Percentiles rank a stretch among this genome's conserved stretches.
These are phyloP conservation scores for Pelomyxa schiedti DNA, from an alignment of 78 protist species.

Conservation along the genomic window DNA sequence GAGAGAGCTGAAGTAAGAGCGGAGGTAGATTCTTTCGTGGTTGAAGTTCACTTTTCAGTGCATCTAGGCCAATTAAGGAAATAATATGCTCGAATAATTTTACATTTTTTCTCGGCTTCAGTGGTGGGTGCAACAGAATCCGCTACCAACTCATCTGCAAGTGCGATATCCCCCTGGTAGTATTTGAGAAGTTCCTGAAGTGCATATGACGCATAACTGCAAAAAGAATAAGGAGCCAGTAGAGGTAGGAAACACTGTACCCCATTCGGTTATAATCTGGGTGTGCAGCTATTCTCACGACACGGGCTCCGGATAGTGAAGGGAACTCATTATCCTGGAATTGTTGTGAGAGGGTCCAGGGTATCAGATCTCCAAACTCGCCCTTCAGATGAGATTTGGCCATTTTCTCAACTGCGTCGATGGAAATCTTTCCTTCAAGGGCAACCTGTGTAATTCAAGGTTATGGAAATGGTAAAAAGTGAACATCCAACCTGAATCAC, in stretches of 20 bases:
- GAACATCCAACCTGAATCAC: conserved; percentile 77
- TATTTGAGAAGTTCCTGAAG: conserved; percentile 60
- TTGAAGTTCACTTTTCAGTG: conserved; percentile 1
- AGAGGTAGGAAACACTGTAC: no score
- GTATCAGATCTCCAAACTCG: conserved; percentile 94
- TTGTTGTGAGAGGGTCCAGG: conserved; percentile 96
- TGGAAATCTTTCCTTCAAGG: conserved; percentile 86
- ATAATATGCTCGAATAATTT: not conserved
- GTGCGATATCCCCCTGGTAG: conserved; percentile 65
- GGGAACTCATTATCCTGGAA: conserved; percentile 85
- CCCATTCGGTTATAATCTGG: conserved; percentile 88
- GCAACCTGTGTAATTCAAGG: conserved; percentile 19
- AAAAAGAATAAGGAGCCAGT: no score
- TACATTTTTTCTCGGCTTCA: not conserved
- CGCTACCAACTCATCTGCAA: not conserved
- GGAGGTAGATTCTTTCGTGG: conserved; percentile 73
- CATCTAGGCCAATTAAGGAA: not conserved
- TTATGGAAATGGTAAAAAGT: not conserved
- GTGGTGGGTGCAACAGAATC: not conserved
- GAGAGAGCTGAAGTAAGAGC: conserved; percentile 48
- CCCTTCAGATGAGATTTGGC: conserved; percentile 65
- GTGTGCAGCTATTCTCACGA: conserved; percentile 95
- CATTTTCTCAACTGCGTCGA: conserved; percentile 19
- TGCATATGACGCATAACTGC: conserved; percentile 88
- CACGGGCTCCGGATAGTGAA: conserved; percentile 87